These are phyloP conservation scores for Spencermartinsiella europaea DNA, from an alignment of 805 yeast genomes.

Conservation along the genomic window DNA sequence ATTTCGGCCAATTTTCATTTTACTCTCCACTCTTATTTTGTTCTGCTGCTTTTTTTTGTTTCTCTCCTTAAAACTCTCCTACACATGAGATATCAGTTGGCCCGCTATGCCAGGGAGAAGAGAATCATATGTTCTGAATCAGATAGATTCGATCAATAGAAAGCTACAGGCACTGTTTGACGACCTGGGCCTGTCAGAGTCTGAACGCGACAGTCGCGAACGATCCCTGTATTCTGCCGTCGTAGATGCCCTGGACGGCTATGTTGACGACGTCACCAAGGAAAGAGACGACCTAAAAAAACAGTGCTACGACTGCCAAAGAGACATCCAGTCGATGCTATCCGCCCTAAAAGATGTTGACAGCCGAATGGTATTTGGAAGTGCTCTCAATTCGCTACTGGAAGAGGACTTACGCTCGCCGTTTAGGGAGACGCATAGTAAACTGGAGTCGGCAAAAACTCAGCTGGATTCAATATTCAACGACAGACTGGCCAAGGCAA, in stretches of 20 bases:
- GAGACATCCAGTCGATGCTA: slow-evolving; percentile 21
- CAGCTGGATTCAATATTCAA: slow-evolving; percentile 19
- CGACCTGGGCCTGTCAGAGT: slow-evolving; percentile 19
- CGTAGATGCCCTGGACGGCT: slow-evolving; percentile 26
- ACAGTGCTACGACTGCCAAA: slow-evolving; percentile 21
- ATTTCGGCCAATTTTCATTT: too few species aligned
- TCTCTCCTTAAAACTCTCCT: too few species aligned
- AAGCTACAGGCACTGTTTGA: slow-evolving; percentile 26
- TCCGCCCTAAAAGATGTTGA: slow-evolving; percentile 20
- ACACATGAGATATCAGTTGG: too few species aligned
- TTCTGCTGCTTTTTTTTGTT: too few species aligned
- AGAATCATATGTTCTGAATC: slow-evolving; percentile 21
- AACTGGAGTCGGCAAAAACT: slow-evolving; percentile 16
- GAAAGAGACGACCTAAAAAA: slow-evolving; percentile 24
- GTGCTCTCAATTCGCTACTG: slow-evolving; percentile 7
- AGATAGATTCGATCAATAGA: slow-evolving; percentile 23
- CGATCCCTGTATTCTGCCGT: slow-evolving; percentile 24
- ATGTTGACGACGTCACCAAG: slow-evolving; percentile 23
- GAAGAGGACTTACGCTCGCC: slow-evolving; percentile 24
- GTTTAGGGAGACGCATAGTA: slow-evolving; percentile 8
- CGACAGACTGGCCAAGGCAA: slow-evolving; percentile 19
- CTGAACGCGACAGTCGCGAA: slow-evolving; percentile 25
- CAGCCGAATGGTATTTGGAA: slow-evolving; percentile 9
- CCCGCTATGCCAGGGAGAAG: slow-evolving; percentile 11
- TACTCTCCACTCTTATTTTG: too few species aligned